Evolutionary conservation across 2,329 filamentous ascomycete genomes (phyloP).

Genomic region (Exutisphaerella laricina): DNA sequence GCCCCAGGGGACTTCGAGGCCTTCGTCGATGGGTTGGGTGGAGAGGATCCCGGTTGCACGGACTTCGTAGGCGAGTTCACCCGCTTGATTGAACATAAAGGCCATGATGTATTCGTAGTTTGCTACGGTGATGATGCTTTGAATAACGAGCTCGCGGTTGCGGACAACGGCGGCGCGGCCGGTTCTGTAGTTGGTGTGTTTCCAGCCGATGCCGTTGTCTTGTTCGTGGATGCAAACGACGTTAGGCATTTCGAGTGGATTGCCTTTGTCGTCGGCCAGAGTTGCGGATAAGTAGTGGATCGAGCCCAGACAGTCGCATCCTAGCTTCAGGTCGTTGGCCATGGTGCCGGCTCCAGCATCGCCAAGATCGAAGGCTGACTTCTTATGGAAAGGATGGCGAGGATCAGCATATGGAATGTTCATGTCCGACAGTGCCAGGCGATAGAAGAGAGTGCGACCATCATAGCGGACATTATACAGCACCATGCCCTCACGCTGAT

Average conservation of each 20-base stretch:
- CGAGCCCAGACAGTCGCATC: conserved; percentile 64
- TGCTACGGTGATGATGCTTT: conserved; percentile 57
- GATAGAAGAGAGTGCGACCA: conserved; percentile 59
- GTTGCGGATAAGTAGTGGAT: conserved; percentile 62
- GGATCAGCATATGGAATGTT: conserved; percentile 60
- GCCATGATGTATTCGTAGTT: conserved; percentile 60
- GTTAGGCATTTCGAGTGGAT: conserved; percentile 53
- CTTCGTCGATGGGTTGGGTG: conserved; percentile 62
- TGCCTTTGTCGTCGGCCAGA: conserved; percentile 54
- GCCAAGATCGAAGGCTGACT: conserved; percentile 65
- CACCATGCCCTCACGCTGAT: conserved; percentile 60
- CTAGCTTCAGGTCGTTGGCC: conserved; percentile 64
- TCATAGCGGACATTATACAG: conserved; percentile 55
- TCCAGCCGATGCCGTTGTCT: conserved; percentile 63
- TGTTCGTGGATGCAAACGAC: conserved; percentile 66
- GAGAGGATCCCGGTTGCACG: conserved; percentile 64
- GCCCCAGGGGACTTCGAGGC: conserved; percentile 58
- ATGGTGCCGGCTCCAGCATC: conserved; percentile 61
- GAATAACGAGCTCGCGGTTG: conserved; percentile 60
- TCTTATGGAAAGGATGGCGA: conserved; percentile 62
- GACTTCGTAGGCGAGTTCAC: conserved; percentile 61
- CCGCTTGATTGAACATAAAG: conserved; percentile 66
- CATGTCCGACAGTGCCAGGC: conserved; percentile 63
- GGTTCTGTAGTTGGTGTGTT: conserved; percentile 67
- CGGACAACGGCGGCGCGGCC: conserved; percentile 58